Base-by-base conservation (phyloP, 148 eudicot genomes). In the Chenopodium suecicum region DNA sequence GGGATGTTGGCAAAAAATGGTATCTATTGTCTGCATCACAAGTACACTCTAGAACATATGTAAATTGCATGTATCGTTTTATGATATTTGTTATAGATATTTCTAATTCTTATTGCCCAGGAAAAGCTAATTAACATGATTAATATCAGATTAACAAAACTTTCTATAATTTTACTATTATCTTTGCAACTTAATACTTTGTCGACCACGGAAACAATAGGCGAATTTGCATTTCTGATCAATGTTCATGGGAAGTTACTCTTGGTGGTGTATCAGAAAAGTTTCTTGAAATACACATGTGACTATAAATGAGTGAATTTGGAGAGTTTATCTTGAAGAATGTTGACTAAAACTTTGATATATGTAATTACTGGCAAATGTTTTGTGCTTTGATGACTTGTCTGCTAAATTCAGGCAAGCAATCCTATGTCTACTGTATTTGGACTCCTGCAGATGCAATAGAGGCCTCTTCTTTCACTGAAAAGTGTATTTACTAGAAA, bases 21-120 rank as follows among this genome's bases (percentile, higher is more conserved):
- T 78, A 50, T 56, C 80, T 54, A 52, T 47, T 56, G 79, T 80
- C 83, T 46, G 71, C 80, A 76, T 84, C 86, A 76, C 41, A 58
- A 75, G 69, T 19, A 46, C 63, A 72, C 84, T 82, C 78, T 71
- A 72, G 81, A 72, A 78, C 32, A 52, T 71, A 71, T 56, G 58
- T 16, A 67, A 68, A 56, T 82, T 58, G 34, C 81, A 82, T 77
- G 72, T 83, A 72, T 68, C 46, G 64, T 83, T 78, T 64, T 34
- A 73, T 64, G 56, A 68, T 73, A 52, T 74, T 77, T 71, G 22
- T 78, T 25, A 83, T 74, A 58, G 48, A 44, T 67, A 48, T 66
- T 29, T 70, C 56, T 29, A 22, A 56, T 80, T 60, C 62, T 70
- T 56, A 34, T 58, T 79, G 46, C 62, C 76, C 70, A 16, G 62